phyloP scores from a whole-genome alignment of 345 rosid species.

The Physaria fendleri region DNA sequence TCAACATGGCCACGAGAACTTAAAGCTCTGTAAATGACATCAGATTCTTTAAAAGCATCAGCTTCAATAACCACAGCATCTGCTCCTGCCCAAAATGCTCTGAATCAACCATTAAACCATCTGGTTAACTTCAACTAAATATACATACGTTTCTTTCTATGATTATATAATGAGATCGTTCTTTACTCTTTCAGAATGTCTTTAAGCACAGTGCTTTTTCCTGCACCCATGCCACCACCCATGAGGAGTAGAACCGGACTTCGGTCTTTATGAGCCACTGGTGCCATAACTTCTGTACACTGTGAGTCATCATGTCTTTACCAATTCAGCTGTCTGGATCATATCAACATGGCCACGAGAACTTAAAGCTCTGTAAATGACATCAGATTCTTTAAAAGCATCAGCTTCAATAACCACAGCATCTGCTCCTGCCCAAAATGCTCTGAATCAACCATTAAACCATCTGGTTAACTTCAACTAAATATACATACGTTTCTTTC shows the following conservation, averaged over 20 bases:
- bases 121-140: constrained; percentile 17
- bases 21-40: constrained; percentile 83
- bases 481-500: not conserved
- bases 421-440: constrained; percentile 84
- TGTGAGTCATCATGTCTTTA: constrained; percentile 16
- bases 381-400: constrained; percentile 95
- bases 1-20: constrained; percentile 84
- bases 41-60: constrained; percentile 93
- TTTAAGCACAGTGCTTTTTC: constrained; percentile 94
- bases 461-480: constrained; percentile 17
- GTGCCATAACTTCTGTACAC: constrained; percentile 85
- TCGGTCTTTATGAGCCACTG: constrained; percentile 70
- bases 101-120: constrained; percentile 24
- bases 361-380: constrained; percentile 81
- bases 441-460: constrained; percentile 36
- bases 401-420: constrained; percentile 88
- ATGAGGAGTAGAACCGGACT: constrained; percentile 90
- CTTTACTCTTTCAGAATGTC: constrained; percentile 84
- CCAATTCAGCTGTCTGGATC: constrained; percentile 89
- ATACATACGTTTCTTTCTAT: not conserved
- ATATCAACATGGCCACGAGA: constrained; percentile 81
- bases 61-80: constrained; percentile 85
- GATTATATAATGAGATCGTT: not conserved
- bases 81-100: constrained; percentile 87
- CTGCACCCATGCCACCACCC: constrained; percentile 99